Base-by-base conservation (phyloP, 352 stramenopile species). In the Nothophytophthora sp. region DNA sequence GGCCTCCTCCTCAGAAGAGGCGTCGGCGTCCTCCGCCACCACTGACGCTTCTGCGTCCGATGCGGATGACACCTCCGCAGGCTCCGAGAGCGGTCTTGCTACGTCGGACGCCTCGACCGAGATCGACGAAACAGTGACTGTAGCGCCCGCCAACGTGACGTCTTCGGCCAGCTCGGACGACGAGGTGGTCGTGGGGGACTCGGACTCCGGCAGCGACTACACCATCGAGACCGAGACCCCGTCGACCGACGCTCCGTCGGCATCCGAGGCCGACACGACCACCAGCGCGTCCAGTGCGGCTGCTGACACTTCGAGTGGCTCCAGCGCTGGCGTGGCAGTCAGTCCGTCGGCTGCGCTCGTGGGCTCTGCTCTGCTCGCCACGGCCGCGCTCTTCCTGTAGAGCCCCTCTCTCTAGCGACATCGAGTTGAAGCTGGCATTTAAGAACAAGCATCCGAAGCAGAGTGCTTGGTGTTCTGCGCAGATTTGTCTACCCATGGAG, bases 331-430 rank as follows among this genome's bases (percentile, higher is more conserved):
- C 15, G 40, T 40, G 5, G 24, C 48, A 15, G 34, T 60, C 13
- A 42, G 28, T 13, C 48, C 56, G 29, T 50, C 56, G 24, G 16
- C 40, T 15, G 45, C 46, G 4, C 38, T 67, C 29, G 30, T 67
- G n/a, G 44, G 55, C 9, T 63, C 56, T 5, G 56, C 47, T 13
- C 34, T 71, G 18, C 35, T 59, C 24, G 56, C 51, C n/a, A 49
- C 32, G 38, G 39, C 39, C 22, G 53, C 49, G 38, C 38, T 70
- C 49, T 59, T 65, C 60, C 43, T 70, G 44, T 70, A 70, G 50
- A 50, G 30, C 43, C 22, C 11, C 40, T 39, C 41, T 38, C 25
- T 16, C 2, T 29, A 22, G 8, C 42, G 25, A 22, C 46, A 44
- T 18, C 43, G 23, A 54, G 27, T 37, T 38, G 5, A 24, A 42